These are phyloP conservation scores for Atkinsonella texensis DNA, from an alignment of 2,329 filamentous ascomycete genomes.

Conservation along the genomic window DNA sequence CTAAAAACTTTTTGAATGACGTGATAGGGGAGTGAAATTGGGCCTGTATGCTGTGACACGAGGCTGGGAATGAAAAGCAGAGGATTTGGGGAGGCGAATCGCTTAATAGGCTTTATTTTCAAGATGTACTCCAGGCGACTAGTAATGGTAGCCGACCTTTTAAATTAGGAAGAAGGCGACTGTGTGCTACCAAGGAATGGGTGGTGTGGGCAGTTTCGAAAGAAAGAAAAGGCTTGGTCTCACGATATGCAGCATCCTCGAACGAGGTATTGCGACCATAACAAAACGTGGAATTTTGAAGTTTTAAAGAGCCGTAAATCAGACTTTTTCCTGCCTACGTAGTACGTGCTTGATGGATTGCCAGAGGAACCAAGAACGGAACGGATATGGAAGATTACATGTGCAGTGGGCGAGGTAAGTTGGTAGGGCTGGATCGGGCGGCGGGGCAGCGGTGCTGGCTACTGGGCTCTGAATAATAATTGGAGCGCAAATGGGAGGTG, in stretches of 20 bases:
- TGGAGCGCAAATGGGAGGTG: not conserved
- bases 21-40: slow-evolving; percentile 22
- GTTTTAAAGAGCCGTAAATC: not conserved
- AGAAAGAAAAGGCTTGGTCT: not conserved
- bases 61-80: not conserved
- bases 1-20: slow-evolving; percentile 59
- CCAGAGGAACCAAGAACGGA: not conserved
- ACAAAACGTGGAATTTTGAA: not conserved
- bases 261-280: not conserved
- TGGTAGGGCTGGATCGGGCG: not conserved
- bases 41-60: not conserved
- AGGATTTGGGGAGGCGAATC: too few species aligned
- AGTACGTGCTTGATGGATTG: not conserved
- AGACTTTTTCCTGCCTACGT: too few species aligned
- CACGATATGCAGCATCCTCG: not conserved
- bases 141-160: too few species aligned
- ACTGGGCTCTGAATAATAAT: not conserved
- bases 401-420: not conserved
- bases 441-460: not conserved
- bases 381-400: too few species aligned
- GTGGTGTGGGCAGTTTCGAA: not conserved
- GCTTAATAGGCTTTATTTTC: too few species aligned
- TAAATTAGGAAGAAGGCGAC: too few species aligned
- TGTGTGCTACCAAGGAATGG: too few species aligned
- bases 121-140: too few species aligned